A percentile compares a stretch with the other conserved stretches of the same genome.
Evolutionary conservation across 495 filamentous ascomycete species (phyloP).

Genomic region (Penicillium fimorum): DNA sequence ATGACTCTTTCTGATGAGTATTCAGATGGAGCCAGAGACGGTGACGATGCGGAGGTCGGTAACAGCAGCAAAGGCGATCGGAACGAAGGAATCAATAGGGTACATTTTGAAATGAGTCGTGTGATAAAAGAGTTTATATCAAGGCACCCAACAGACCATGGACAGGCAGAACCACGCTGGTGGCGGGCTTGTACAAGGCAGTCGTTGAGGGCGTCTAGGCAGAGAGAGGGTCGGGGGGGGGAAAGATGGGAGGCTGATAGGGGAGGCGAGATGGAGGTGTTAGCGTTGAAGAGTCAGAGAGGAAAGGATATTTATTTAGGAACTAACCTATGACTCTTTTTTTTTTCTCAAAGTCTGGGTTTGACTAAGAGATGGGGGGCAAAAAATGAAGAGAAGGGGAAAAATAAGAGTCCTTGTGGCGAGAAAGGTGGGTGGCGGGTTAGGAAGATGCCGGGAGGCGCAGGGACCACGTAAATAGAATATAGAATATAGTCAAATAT

Average conservation of each 20-base stretch:
- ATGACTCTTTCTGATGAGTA: constrained; percentile 21
- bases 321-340: constrained; percentile 19
- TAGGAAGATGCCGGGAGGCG: constrained; percentile 14
- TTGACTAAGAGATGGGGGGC: constrained; percentile 15
- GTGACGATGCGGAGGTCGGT: constrained; percentile 23
- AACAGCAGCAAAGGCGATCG: constrained; percentile 32
- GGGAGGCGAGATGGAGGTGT: neutral
- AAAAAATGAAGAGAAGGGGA: constrained; percentile 18
- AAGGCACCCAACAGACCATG: constrained; percentile 28
- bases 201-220: constrained; percentile 21
- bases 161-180: constrained; percentile 22
- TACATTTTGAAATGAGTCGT: constrained; percentile 29
- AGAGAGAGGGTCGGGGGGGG: constrained; percentile 6
- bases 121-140: constrained; percentile 5
- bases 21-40: constrained; percentile 21
- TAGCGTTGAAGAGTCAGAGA: constrained; percentile 2
- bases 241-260: neutral
- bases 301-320: constrained; percentile 13
- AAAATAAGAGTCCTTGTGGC: constrained; percentile 22
- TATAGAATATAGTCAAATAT: constrained; percentile 13
- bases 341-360: neutral
- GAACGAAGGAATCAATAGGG: constrained; percentile 25
- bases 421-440: constrained; percentile 31
- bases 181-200: constrained; percentile 22
- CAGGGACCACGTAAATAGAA: constrained; percentile 12